Evolutionary conservation across 768 basidiomycete genomes (phyloP), one percentile per base, ranked within the genome.

Genomic region (Rhizopogon salebrosus): DNA sequence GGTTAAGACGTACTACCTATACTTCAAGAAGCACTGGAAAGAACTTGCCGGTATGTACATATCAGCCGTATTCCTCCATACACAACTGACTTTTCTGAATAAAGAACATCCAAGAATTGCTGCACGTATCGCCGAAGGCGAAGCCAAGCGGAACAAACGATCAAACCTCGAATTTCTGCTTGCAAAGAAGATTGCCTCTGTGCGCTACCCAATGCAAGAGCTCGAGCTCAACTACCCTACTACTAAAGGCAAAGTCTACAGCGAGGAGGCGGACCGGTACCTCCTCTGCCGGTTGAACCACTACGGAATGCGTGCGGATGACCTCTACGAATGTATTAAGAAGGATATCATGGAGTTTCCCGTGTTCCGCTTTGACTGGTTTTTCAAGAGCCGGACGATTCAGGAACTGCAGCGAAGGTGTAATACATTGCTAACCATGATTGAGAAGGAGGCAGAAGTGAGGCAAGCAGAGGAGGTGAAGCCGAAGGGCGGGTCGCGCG

Each of bases 341-440:
- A 84, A 87, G 68, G 95, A 98, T 69, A 93, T 98, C 57, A 87
- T 84, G 14, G 95, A 98, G 71, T 98, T 94, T 70, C 95, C 95
- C 1, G 89, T 95, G 13, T 99, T 98, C 74, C 78, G 95, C 20
- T 98, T 98, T 62, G 94, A 98, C 64, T 98, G 94, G 95, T 98
- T 97, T 75, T 88, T 94, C 78, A 95, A 95, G 76, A 92, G 91
- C 58, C 75, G 95, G 51, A 91, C 89, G 10, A 85, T 92, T 3
- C 85, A 91, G 62, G 95, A 98, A 70, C 71, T 98, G 52, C 84
- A 87, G 62, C 75, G 95, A 57, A 74, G 95, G 50, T 97, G 93
- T 62, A 87, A 87, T 60, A 97, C 95, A 2, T 65, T 98, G 35
- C 62, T 97, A 24, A 77, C 84, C 9, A 91, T 97, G 83, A 90